phyloP scores from a whole-genome alignment of 257 asterid genomes.

The Pogostemon cablin region DNA sequence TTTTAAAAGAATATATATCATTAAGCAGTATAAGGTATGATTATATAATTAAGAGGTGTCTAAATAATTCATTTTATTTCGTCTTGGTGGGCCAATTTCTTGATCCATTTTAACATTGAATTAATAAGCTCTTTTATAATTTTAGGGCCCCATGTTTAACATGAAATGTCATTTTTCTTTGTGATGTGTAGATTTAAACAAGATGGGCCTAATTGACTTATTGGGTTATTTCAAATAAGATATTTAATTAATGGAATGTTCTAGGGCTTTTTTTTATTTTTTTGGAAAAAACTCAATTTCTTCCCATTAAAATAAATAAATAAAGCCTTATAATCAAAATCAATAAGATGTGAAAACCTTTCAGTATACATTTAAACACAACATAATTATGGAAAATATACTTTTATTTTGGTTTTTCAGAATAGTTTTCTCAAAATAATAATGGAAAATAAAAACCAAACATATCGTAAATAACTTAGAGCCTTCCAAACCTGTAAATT shows the following conservation, averaged over 20 bases:
- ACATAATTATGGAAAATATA: not conserved
- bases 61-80: not conserved
- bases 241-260: not conserved
- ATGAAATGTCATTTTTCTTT: constrained; percentile 11
- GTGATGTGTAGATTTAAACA: not conserved
- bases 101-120: constrained; percentile 23
- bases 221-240: constrained; percentile 7
- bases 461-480: not conserved
- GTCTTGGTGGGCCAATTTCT: constrained; percentile 31
- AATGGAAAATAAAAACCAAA: not conserved
- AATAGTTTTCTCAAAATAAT: not conserved
- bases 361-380: not conserved
- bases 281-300: not conserved
- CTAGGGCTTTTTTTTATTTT: not conserved
- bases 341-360: not conserved
- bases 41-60: not conserved
- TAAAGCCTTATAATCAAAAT: no score
- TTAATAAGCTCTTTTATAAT: not conserved
- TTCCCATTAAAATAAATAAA: no score
- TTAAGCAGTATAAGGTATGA: not conserved
- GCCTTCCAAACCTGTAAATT: not conserved
- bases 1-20: not conserved
- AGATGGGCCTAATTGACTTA: constrained; percentile 19
- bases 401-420: not conserved
- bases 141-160: constrained; percentile 11